Evolutionary conservation across 768 basidiomycete genomes (phyloP), one percentile per base, ranked within the genome.

Genomic region (Mycena rebaudengoi): DNA sequence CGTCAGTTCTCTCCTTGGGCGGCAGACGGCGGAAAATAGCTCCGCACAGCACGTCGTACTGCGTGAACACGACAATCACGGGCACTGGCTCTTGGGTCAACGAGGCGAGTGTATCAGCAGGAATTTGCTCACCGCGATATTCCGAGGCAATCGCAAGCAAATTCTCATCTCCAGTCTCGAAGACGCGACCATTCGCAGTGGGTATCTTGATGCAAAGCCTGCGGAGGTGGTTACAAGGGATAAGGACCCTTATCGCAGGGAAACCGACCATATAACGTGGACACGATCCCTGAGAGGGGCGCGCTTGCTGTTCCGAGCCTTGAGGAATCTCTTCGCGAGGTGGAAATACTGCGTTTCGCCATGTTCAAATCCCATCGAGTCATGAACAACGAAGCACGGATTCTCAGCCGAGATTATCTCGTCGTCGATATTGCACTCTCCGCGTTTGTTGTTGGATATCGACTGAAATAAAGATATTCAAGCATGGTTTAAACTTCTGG

Each of bases 161-260:
- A 18, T 50, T 11, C 30, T 50, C 49, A 50, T 50, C 49, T 50
- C 49, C 49, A n/a, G 49, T 50, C 23, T 50, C 49, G 23, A 50
- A 35, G 35, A 37, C 35, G 35, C 35, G 35, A 18, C 18, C 35
- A 18, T 37, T 18, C 11, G 35, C 35, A 18, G 32, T 21, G 32
- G 49, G 49, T 29, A 50, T 32, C 32, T 21, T 1, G 49, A 50
- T 50, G 49, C 49, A 50, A 13, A 50, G 29, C 49, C 32, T 50
- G 14, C 11, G 29, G 32, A n/a, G 35, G 10, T 23, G 23, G 32
- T 32, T 33, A 7, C 28, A 7, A 18, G 48, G 48, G 29, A 2
- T 29, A 33, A 16, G 49, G 29, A 50, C n/a, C n/a, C n/a, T n/a
- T n/a, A n/a, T n/a, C n/a, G n/a, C n/a, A 33, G 49, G 14, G 16